A percentile compares a stretch with the other conserved stretches of the same genome.
Conservation (phyloP, 441 rosid genomes). For the Adansonia rubrostipa region DNA sequence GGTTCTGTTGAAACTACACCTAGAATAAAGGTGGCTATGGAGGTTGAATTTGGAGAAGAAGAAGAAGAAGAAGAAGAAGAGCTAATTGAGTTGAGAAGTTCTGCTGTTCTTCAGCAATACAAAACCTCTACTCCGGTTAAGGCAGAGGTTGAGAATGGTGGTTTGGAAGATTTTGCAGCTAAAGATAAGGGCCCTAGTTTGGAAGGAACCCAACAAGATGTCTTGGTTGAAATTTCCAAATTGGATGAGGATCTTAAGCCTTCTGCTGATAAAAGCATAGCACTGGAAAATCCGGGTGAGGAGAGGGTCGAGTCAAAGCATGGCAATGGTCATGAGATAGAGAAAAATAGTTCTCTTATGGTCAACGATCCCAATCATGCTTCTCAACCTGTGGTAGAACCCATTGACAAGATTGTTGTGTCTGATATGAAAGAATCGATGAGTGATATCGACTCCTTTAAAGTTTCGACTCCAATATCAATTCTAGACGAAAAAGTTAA, state of each 20-base stretch:
- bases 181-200: slow-evolving; percentile 14
- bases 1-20: slow-evolving; percentile 35
- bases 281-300: slow-evolving; percentile 20
- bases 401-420: slow-evolving; percentile 23
- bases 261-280: slow-evolving; percentile 28
- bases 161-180: slow-evolving; percentile 31
- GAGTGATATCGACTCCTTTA: not conserved
- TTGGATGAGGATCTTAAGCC: slow-evolving; percentile 31
- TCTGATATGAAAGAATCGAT: slow-evolving; percentile 27
- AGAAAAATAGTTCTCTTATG: not conserved
- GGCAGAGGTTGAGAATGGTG: slow-evolving; percentile 2
- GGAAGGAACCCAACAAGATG: slow-evolving; percentile 28
- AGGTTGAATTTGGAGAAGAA: slow-evolving; percentile 35
- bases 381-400: slow-evolving; percentile 18
- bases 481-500: slow-evolving; percentile 14
- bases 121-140: not conserved
- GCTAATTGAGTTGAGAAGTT: slow-evolving; percentile 5
- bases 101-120: not conserved
- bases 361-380: not conserved
- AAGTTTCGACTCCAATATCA: slow-evolving; percentile 1
- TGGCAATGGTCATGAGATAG: not conserved
- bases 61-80: slow-evolving; percentile 33
- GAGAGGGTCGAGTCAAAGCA: slow-evolving; percentile 15
- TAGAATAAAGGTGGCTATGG: slow-evolving; percentile 31
- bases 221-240: slow-evolving; percentile 14